Evolutionary conservation across 352 stramenopile species (phyloP).

Genomic region (Blastocystis sp.): DNA sequence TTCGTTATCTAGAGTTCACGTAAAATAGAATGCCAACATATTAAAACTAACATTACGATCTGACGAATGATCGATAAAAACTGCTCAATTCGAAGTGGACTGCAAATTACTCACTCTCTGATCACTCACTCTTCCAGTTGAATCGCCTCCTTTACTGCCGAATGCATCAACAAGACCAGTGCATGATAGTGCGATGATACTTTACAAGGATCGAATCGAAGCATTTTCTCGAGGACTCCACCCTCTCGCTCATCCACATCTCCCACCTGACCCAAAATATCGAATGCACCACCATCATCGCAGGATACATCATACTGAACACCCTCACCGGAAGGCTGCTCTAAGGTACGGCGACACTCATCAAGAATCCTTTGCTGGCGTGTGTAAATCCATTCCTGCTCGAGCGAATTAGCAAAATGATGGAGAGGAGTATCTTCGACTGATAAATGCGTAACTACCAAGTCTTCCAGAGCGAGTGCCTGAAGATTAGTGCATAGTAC

Average conservation of each 20-base stretch:
- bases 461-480: not conserved
- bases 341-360: not conserved
- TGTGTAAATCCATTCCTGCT: not conserved
- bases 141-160: not conserved
- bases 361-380: not conserved
- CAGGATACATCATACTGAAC: not conserved
- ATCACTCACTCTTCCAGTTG: not conserved
- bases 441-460: not conserved
- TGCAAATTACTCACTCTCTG: not conserved
- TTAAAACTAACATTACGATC: not conserved
- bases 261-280: not conserved
- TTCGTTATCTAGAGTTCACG: not conserved
- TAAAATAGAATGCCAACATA: not conserved
- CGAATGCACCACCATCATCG: not conserved
- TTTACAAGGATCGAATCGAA: not conserved
- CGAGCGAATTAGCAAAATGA: not conserved
- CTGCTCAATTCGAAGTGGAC: not conserved
- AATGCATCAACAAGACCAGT: not conserved
- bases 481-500: not conserved
- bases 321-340: not conserved
- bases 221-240: not conserved
- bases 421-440: not conserved
- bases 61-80: not conserved
- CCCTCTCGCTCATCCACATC: not conserved
- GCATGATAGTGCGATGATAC: not conserved